Evolutionary conservation across 2,329 filamentous ascomycete species (phyloP), one percentile per base, ranked within the genome.

Genomic region (Penicillium sp.): DNA sequence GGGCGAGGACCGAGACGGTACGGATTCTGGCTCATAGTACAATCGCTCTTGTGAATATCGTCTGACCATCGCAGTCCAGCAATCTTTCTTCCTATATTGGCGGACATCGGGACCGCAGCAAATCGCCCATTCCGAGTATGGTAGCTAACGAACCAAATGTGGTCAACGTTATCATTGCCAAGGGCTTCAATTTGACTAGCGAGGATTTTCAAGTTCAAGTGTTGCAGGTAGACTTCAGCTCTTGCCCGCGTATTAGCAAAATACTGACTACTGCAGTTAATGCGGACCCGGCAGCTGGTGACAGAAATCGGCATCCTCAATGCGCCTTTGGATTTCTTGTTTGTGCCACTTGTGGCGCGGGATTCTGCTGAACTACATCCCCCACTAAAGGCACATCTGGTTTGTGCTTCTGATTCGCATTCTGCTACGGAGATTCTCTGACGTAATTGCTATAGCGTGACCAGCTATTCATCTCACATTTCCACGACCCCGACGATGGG

Each of bases 391-490:
- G 59, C 68, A 45, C 78, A 81, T 62, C 62, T 81, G 45, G 78
- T 80, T 27, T 39, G 66, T 62, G 16, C 5, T 49, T 6, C 26
- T 11, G 19, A 6, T 13, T 8, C 9, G 19, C 2, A 13, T 8
- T 52, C 10, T 13, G 29, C 10, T 10, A 27, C 22, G 8, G 5
- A 19, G n/a, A 8, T 27, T 54, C 11, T 14, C 52, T 57, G 44
- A 59, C 57, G 31, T 54, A 21, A 8, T 22, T 9, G 10, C 29
- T 10, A 14, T 45, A 81, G 73, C 96, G 92, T 66, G 91, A 98
- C 57, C 86, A 90, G 62, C 88, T 98, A 64, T 91, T 92, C 70
- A 87, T 98, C 56, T 93, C 90, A 0, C 93, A 98, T 73, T 90
- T 87, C 77, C 92, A 98, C 68, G 83, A 88, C 56, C 80, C 84